Evolutionary conservation across 495 filamentous ascomycete genomes (phyloP).

Genomic region (Annulohypoxylon nitens): DNA sequence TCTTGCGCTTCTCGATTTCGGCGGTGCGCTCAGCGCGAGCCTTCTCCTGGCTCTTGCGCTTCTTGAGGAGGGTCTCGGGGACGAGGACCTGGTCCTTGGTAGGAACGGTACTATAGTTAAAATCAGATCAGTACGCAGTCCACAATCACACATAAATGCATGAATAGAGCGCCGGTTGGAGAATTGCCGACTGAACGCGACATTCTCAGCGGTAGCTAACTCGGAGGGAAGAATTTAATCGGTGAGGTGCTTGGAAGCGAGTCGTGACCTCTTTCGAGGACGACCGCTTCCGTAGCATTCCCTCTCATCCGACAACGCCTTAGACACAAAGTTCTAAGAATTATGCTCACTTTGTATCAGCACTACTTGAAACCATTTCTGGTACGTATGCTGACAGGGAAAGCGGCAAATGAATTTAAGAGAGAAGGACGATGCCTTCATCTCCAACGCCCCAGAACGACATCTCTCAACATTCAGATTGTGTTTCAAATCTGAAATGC

Average conservation of each 20-base stretch:
- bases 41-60: constrained; percentile 99
- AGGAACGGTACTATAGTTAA: constrained; percentile 77
- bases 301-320: constrained; percentile 87
- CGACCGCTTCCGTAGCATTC: constrained; percentile 38
- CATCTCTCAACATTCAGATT: constrained; percentile 65
- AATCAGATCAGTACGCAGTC: constrained; percentile 74
- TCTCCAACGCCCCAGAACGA: constrained; percentile 79
- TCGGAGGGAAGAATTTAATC: constrained; percentile 85
- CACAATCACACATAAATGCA: constrained; percentile 67
- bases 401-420: constrained; percentile 83
- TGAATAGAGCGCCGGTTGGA: constrained; percentile 83
- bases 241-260: constrained; percentile 66
- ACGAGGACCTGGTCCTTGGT: constrained; percentile 94
- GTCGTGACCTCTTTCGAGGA: constrained; percentile 17
- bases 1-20: constrained; percentile 86
- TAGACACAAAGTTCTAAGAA: constrained; percentile 71
- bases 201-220: constrained; percentile 90
- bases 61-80: constrained; percentile 98
- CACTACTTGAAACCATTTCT: constrained; percentile 36
- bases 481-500: constrained; percentile 61
- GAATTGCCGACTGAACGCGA: constrained; percentile 87
- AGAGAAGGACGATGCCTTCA: constrained; percentile 79
- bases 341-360: constrained; percentile 56
- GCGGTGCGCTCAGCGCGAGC: constrained; percentile 86
- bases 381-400: constrained; percentile 38